A percentile compares a stretch with the other conserved stretches of the same genome.
phyloP scores from a whole-genome alignment of 1,284 basidiomycete species.

The Malassezia nana region DNA sequence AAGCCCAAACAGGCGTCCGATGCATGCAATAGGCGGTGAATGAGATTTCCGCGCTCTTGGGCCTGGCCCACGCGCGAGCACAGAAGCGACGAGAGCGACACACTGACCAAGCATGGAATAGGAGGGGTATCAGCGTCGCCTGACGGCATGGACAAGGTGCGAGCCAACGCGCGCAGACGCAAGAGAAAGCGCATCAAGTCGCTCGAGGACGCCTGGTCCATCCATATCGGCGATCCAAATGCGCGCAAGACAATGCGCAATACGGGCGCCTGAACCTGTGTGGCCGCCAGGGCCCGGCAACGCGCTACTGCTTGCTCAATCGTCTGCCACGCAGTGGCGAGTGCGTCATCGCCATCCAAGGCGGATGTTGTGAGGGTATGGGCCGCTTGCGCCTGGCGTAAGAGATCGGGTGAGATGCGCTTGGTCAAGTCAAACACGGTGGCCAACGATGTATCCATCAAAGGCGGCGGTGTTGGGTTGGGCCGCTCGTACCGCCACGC shows the following conservation, averaged over 20 bases:
- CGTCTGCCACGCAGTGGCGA: slow-evolving; percentile 19
- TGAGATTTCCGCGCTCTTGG: slow-evolving; percentile 10
- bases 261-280: slow-evolving; percentile 20
- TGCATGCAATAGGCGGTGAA: slow-evolving; percentile 25
- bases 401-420: slow-evolving; percentile 20
- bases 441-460: background rate
- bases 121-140: background rate
- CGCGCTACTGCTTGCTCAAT: slow-evolving; percentile 19
- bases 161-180: slow-evolving; percentile 26
- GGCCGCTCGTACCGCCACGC: slow-evolving; percentile 91
- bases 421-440: slow-evolving; percentile 61
- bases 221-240: slow-evolving; percentile 31
- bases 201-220: background rate
- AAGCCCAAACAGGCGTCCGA: slow-evolving; percentile 30
- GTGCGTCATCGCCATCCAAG: slow-evolving; percentile 1
- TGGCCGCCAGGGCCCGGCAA: slow-evolving; percentile 7
- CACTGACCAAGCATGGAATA: slow-evolving; percentile 26
- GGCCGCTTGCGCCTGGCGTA: background rate
- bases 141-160: slow-evolving; percentile 24
- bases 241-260: slow-evolving; percentile 30
- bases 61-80: background rate
- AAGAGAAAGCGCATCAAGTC: slow-evolving; percentile 29
- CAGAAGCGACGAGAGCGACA: slow-evolving; percentile 24
- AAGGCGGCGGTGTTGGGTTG: slow-evolving; percentile 51
- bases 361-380: background rate